A percentile compares a stretch with the other conserved stretches of the same genome.
Evolutionary conservation across 768 basidiomycete genomes (phyloP).

Genomic region (Suillus luteus): DNA sequence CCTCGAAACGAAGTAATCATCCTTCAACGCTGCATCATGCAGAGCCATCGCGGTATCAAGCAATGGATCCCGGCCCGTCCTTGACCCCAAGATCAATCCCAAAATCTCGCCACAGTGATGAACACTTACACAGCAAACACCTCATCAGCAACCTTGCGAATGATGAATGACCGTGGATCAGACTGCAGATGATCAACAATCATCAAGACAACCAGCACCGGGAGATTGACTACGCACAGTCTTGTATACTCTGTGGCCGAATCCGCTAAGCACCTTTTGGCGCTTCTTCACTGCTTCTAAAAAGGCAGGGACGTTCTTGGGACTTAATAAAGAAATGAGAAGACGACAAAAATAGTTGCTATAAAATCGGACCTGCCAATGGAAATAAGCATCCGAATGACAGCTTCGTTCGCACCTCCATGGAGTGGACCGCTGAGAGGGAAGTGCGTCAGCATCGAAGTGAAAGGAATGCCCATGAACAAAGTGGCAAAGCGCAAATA

Average conservation of each 20-base stretch:
- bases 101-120: not conserved
- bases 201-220: slow-evolving; percentile 2
- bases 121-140: slow-evolving; percentile 80
- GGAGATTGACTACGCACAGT: slow-evolving; percentile 47
- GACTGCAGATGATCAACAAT: slow-evolving; percentile 47
- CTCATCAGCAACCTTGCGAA: slow-evolving; percentile 86
- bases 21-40: slow-evolving; percentile 86
- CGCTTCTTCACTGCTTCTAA: slow-evolving; percentile 85
- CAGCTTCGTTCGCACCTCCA: slow-evolving; percentile 91
- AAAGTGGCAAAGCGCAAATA: not conserved
- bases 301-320: slow-evolving; percentile 83
- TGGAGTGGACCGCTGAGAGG: slow-evolving; percentile 32
- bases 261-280: slow-evolving; percentile 87
- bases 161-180: slow-evolving; percentile 89
- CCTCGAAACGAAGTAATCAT: slow-evolving; percentile 84
- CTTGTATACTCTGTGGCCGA: slow-evolving; percentile 85
- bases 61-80: slow-evolving; percentile 83
- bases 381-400: slow-evolving; percentile 89
- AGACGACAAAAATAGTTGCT: not conserved
- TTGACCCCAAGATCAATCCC: slow-evolving; percentile 27
- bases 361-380: slow-evolving; percentile 69
- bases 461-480: not conserved
- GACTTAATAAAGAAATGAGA: slow-evolving; percentile 41
- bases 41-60: slow-evolving; percentile 88
- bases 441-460: not conserved